phyloP scores from a whole-genome alignment of 179 eudicot species.

The Patellifolia procumbens region DNA sequence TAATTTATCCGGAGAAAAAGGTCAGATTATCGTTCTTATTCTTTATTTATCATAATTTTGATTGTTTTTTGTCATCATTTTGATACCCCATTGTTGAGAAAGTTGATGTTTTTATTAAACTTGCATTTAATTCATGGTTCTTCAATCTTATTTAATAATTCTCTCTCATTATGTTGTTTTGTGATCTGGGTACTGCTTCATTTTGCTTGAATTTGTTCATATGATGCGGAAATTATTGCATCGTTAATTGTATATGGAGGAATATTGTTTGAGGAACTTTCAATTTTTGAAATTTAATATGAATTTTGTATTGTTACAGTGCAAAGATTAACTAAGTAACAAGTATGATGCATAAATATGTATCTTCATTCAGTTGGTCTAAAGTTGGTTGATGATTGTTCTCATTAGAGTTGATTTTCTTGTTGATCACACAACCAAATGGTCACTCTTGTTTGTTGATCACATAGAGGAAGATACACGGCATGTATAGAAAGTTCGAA shows the following conservation, averaged over 20 bases:
- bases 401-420: not conserved
- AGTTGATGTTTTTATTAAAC: not conserved
- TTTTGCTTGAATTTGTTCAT: slow-evolving; percentile 9
- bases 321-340: not conserved
- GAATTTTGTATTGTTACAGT: not conserved
- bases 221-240: not conserved
- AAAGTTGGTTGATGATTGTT: not conserved
- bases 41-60: not conserved
- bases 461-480: not conserved
- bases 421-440: not conserved
- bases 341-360: not conserved
- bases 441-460: not conserved
- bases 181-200: slow-evolving; percentile 13
- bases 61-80: not conserved
- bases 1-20: slow-evolving; percentile 8
- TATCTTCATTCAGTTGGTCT: too few species aligned
- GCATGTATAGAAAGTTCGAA: not conserved
- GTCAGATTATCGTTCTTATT: slow-evolving; percentile 6
- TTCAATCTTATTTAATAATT: not conserved
- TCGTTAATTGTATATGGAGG: not conserved
- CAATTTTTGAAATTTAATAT: not conserved
- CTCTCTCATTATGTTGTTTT: not conserved
- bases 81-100: not conserved
- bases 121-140: not conserved
- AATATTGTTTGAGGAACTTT: not conserved